Percentiles rank a stretch among this genome's conserved stretches.
Evolutionary conservation across 2,329 filamentous ascomycete species (phyloP).

Genomic region (Paraconiothyrium sp.): DNA sequence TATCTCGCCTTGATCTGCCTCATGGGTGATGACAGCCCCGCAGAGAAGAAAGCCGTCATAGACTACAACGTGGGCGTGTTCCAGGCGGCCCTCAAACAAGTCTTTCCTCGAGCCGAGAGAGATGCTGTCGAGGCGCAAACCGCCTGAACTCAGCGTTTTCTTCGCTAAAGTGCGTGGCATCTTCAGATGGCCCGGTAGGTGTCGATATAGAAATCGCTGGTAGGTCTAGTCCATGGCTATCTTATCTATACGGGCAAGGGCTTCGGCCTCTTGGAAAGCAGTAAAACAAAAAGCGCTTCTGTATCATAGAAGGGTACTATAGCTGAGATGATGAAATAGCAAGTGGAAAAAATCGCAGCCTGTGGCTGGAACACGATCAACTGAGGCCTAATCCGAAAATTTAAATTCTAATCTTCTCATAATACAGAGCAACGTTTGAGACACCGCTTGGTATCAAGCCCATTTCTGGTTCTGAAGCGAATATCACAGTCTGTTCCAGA

Average conservation of each 20-base stretch:
- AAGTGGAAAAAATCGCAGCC: background rate
- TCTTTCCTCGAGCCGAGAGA: conserved; percentile 67
- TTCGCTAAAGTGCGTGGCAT: background rate
- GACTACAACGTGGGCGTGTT: conserved; percentile 89
- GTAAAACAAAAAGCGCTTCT: conserved; percentile 6
- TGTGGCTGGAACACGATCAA: background rate
- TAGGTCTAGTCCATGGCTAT: background rate
- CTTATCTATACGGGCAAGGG: background rate
- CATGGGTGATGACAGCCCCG: conserved; percentile 82
- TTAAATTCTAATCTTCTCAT: background rate
- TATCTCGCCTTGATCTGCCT: conserved; percentile 85
- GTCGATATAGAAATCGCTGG: no score
- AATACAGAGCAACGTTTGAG: no score
- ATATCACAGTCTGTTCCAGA: no score
- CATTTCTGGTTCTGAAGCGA: no score
- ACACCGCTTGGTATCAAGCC: no score
- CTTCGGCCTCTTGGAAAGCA: background rate
- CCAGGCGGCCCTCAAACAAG: conserved; percentile 79
- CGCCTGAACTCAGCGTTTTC: background rate
- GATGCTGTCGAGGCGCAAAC: conserved; percentile 20
- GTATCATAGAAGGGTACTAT: conserved; percentile 2
- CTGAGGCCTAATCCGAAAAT: background rate
- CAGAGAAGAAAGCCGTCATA: conserved; percentile 83
- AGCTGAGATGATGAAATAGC: background rate
- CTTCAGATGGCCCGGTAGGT: background rate